Evolutionary conservation across 108 stramenopile genomes (phyloP).

Genomic region (Aureococcus anophagefferens): DNA sequence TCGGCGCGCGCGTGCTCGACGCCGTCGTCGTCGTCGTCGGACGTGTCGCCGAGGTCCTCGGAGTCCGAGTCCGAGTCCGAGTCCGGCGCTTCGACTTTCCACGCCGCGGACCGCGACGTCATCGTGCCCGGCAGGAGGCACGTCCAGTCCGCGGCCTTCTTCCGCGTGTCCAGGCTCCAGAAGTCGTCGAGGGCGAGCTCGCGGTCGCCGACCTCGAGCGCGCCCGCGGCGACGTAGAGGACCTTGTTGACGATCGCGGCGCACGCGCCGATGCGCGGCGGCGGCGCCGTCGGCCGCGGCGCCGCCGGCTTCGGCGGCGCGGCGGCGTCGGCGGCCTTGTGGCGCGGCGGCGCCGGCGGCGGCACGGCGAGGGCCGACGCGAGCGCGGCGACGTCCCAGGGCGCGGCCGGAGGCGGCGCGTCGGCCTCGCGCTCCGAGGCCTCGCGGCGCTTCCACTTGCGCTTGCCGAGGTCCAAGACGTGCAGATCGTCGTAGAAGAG

Average conservation of each 20-base stretch:
- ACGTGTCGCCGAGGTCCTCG: not conserved
- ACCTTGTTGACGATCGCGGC: not conserved
- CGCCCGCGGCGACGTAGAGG: conserved; percentile 6
- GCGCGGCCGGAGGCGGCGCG: not conserved
- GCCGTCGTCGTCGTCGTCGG: not conserved
- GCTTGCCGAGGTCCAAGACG: not conserved
- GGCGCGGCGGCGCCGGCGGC: not conserved
- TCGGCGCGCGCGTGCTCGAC: too few relatives aligned
- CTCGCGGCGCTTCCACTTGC: not conserved
- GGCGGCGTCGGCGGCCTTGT: too few relatives aligned
- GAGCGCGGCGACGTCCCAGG: not conserved
- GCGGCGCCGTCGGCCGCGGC: not conserved
- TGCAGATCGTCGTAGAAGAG: not conserved
- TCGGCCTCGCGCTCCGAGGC: not conserved
- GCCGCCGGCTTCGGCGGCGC: not conserved
- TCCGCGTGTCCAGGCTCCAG: conserved; percentile 4
- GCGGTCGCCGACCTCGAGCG: not conserved
- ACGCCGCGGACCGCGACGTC: not conserved
- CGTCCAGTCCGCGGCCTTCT: not conserved
- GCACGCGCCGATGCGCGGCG: conserved; percentile 9
- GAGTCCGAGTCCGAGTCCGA: not conserved
- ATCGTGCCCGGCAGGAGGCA: not conserved
- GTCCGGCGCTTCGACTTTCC: not conserved
- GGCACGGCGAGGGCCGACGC: not conserved
- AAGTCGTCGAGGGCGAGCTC: conserved; percentile 8